Evolutionary conservation across 805 yeast species (phyloP), one percentile per base, ranked within the genome.

Genomic region (Lipomyces mesembrius): DNA sequence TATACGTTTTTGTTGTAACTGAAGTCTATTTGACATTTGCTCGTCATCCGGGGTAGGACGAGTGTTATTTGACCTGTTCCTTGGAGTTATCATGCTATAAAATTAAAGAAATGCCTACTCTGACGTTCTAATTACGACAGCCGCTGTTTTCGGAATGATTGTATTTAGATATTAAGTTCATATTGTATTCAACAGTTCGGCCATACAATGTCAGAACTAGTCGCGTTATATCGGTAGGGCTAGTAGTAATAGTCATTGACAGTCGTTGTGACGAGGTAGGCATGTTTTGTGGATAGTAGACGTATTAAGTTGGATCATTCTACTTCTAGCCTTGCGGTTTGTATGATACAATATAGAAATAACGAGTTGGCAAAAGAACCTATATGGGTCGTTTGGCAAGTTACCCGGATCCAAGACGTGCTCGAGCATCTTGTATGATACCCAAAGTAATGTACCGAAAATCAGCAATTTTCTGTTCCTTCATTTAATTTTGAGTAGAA

Each of bases 241-340:
- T 58, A 62, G n/a, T 20, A 58, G 56, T 62, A 62, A 29, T 58
- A 62, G 52, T 58, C 65, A 34, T 62, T 62, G 43, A 57, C 14
- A 53, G 35, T 54, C 14, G n/a, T 37, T 3, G 43, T 4, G 17
- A 37, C 12, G 7, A 14, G 43, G 27, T 51, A 3, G 17, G 54
- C 22, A 11, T 51, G 54, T 12, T 3, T 12, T 3, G 54, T 20
- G 6, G 20, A 3, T 22, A 51, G 29, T 27, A 27, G 29, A 27
- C 29, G 3, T 27, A 27, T 27, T 27, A 27, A 27, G 29, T 27
- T 27, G 29, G 29, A 27, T n/a, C n/a, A n/a, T n/a, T n/a, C n/a
- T n/a, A n/a, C n/a, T n/a, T n/a, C n/a, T 27, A 27, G 29, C 5
- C 29, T 27, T n/a, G n/a, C n/a, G n/a, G n/a, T n/a, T 0, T 27